These are phyloP conservation scores for Anthracocystis setariae DNA, from an alignment of 1,284 basidiomycete genomes.

Conservation along the genomic window DNA sequence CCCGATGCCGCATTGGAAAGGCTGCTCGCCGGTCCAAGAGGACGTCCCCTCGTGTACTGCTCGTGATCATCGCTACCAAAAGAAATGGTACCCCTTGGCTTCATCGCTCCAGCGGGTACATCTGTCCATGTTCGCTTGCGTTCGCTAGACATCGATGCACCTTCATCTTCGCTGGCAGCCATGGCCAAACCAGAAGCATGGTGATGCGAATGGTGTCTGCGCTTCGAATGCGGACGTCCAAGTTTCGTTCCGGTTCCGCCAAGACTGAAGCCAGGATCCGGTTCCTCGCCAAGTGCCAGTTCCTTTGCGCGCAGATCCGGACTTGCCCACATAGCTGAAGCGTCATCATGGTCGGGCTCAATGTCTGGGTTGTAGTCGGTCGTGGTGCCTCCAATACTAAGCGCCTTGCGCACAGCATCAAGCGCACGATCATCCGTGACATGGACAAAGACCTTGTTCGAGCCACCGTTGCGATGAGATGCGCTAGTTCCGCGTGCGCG, in stretches of 20 bases:
- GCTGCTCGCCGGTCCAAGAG: slow-evolving; percentile 34
- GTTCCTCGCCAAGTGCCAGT: slow-evolving; percentile 17
- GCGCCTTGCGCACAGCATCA: slow-evolving; percentile 52
- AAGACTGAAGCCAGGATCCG: slow-evolving; percentile 4
- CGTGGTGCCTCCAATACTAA: slow-evolving; percentile 58
- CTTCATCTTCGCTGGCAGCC: slow-evolving; percentile 3
- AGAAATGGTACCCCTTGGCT: slow-evolving; percentile 33
- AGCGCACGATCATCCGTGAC: slow-evolving; percentile 58
- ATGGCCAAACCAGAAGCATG: slow-evolving; percentile 19
- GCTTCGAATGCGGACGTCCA: slow-evolving; percentile 13
- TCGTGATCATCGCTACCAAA: slow-evolving; percentile 43
- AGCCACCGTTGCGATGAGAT: slow-evolving; percentile 17
- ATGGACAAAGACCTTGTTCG: slow-evolving; percentile 57
- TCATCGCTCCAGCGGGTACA: slow-evolving; percentile 14
- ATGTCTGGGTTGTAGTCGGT: slow-evolving; percentile 46
- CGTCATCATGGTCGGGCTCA: slow-evolving; percentile 36
- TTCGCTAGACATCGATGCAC: not conserved
- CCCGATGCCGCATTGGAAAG: slow-evolving; percentile 14
- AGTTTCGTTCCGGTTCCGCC: slow-evolving; percentile 11
- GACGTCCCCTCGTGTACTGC: slow-evolving; percentile 39
- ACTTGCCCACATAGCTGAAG: slow-evolving; percentile 27
- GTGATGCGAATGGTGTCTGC: slow-evolving; percentile 19
- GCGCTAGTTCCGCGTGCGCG: slow-evolving; percentile 22
- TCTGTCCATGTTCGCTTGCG: slow-evolving; percentile 34
- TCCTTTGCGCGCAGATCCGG: slow-evolving; percentile 19